Base-by-base conservation (phyloP, 2,329 filamentous ascomycete genomes). In the Hymenoscyphus albidus region DNA sequence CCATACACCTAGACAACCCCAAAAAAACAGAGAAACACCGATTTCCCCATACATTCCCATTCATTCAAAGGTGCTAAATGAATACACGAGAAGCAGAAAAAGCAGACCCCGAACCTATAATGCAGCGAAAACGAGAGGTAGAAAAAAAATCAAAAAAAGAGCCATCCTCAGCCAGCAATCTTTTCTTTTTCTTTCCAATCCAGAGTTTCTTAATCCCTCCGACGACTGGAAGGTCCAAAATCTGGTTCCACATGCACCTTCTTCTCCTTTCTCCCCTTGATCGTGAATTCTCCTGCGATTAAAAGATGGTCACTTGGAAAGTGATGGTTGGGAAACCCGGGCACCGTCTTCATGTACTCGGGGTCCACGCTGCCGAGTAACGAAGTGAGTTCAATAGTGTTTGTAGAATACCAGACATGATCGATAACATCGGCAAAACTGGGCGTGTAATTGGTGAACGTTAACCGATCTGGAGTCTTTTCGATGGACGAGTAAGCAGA, bases 391-490 rank as follows among this genome's bases (percentile, higher is more conserved):
- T 89, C 85, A 61, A 92, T 80, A 51, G 85, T 81, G 72, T 89
- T 91, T 4, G 92, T 94, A 64, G 93, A 93, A 78, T 96, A 99
- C 93, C 93, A 98, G 73, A 99, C 92, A 78, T 98, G 97, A 76
- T 99, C 95, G 70, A 99, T 90, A 64, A 96, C 91, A 67, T 93
- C 93, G 61, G 87, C 86, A 79, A 97, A 99, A n/a, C 88, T 87
- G 0, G 95, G 93, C 14, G 93, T 96, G 78, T 98, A 99, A 78
- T 99, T 99, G 58, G 95, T 99, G 77, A 97, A 99, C 4, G 88
- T 87, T 71, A 98, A 80, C 75, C 97, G 92, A 64, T 93, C 90
- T 6, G 88, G 88, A 42, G 95, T 87, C 74, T 94, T 90, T 68
- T 89, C 89, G 61, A 96, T 89, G 68, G 90, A 86, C 42, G 86